phyloP scores from a whole-genome alignment of 2,329 filamentous ascomycete genomes.

The Chaetomiaceae sp. region DNA sequence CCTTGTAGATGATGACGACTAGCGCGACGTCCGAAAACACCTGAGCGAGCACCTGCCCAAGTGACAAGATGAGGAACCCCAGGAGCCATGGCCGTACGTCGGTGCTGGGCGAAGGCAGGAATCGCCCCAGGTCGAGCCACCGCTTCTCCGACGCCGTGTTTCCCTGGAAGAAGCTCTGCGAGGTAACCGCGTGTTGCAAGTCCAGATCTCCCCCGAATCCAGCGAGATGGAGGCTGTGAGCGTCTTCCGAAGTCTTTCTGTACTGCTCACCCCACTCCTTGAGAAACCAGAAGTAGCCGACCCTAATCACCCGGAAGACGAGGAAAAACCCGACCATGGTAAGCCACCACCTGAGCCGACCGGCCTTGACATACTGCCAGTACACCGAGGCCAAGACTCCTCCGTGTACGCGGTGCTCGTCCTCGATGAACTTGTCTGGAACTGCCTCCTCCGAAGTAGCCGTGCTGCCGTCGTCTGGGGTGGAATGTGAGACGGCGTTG shows the following conservation, averaged over 20 bases:
- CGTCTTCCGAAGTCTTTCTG: slow-evolving; percentile 30
- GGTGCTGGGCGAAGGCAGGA: slow-evolving; percentile 60
- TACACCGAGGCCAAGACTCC: slow-evolving; percentile 73
- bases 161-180: slow-evolving; percentile 17
- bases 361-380: slow-evolving; percentile 80
- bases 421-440: slow-evolving; percentile 73
- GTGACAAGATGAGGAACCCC: slow-evolving; percentile 63
- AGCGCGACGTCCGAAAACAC: slow-evolving; percentile 62
- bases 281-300: slow-evolving; percentile 73
- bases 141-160: background rate
- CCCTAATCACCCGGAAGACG: slow-evolving; percentile 58
- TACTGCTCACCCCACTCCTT: slow-evolving; percentile 86
- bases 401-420: slow-evolving; percentile 69
- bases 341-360: slow-evolving; percentile 69
- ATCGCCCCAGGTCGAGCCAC: slow-evolving; percentile 31
- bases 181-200: slow-evolving; percentile 2
- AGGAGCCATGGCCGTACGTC: slow-evolving; percentile 72
- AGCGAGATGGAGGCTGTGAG: background rate
- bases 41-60: slow-evolving; percentile 55
- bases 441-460: slow-evolving; percentile 46
- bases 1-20: slow-evolving; percentile 72
- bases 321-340: slow-evolving; percentile 59
- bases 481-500: slow-evolving; percentile 7
- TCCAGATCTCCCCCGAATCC: background rate
- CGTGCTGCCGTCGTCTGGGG: slow-evolving; percentile 32